Evolutionary conservation across 2,329 filamentous ascomycete species (phyloP).

Genomic region (Clarireedia hainanense): DNA sequence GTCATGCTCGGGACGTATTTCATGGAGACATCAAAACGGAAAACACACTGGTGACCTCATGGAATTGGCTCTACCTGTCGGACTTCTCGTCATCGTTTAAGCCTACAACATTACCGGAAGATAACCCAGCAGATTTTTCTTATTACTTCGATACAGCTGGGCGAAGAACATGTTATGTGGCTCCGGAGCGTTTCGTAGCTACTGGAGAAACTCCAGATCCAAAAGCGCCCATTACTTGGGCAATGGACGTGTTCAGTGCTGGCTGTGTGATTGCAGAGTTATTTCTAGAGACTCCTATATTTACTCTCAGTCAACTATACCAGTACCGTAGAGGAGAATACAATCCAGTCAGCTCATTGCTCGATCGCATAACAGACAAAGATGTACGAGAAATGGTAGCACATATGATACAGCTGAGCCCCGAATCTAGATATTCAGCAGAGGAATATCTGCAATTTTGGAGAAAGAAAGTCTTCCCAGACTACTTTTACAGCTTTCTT

Average conservation of each 20-base stretch:
- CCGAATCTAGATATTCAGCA: constrained; percentile 83
- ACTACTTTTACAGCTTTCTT: constrained; percentile 95
- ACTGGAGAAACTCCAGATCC: constrained; percentile 57
- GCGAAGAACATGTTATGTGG: constrained; percentile 86
- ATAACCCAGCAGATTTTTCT: constrained; percentile 94
- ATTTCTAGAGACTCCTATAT: constrained; percentile 92
- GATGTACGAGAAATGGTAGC: constrained; percentile 82
- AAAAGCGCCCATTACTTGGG: constrained; percentile 67
- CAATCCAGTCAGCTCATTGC: constrained; percentile 71
- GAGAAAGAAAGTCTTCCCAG: constrained; percentile 84
- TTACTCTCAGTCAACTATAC: constrained; percentile 92
- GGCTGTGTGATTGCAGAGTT: constrained; percentile 96
- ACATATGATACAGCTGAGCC: constrained; percentile 94
- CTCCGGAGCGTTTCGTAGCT: constrained; percentile 82
- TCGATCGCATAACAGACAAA: constrained; percentile 80
- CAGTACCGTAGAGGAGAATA: constrained; percentile 91
- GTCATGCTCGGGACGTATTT: constrained; percentile 79
- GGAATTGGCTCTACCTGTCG: constrained; percentile 98
- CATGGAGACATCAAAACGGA: constrained; percentile 99
- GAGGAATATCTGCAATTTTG: constrained; percentile 92
- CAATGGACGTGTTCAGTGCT: constrained; percentile 97
- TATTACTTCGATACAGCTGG: constrained; percentile 96
- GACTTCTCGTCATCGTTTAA: constrained; percentile 97
- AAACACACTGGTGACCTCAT: constrained; percentile 93
- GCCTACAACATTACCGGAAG: constrained; percentile 84